A percentile compares a stretch with the other conserved stretches of the same genome.
phyloP scores from a whole-genome alignment of 257 asterid genomes.

The Salvia splendens region DNA sequence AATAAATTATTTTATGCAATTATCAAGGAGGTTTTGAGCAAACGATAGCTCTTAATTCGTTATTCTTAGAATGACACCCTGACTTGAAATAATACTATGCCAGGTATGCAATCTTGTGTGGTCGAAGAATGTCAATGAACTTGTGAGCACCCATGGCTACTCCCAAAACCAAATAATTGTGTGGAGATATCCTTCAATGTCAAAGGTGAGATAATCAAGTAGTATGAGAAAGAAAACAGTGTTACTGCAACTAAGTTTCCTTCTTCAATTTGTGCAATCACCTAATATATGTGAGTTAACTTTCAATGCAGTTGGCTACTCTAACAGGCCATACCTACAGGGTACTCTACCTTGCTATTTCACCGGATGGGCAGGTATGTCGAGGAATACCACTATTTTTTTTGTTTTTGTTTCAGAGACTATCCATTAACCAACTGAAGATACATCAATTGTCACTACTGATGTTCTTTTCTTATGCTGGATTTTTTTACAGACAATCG shows the following conservation, averaged over 20 bases:
- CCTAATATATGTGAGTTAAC: conserved; percentile 10
- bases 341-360: conserved; percentile 91
- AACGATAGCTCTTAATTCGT: not conserved
- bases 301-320: conserved; percentile 77
- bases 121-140: conserved; percentile 97
- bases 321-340: conserved; percentile 90
- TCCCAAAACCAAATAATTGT: conserved; percentile 92
- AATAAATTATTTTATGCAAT: not conserved
- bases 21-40: not conserved
- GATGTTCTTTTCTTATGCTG: conserved; percentile 4
- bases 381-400: not conserved
- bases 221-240: conserved; percentile 2
- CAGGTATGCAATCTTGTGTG: conserved; percentile 99
- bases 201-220: conserved; percentile 59
- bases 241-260: not conserved
- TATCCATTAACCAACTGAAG: not conserved
- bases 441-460: conserved; percentile 3
- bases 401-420: not conserved
- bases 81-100: conserved; percentile 30
- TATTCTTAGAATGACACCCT: conserved; percentile 10
- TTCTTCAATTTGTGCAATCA: not conserved
- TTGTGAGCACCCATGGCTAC: conserved; percentile 97
- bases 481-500: conserved; percentile 67
- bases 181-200: conserved; percentile 94
- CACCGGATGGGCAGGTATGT: conserved; percentile 97